phyloP scores from a whole-genome alignment of 495 filamentous ascomycete genomes.

The Penicillium atrosanguineum region DNA sequence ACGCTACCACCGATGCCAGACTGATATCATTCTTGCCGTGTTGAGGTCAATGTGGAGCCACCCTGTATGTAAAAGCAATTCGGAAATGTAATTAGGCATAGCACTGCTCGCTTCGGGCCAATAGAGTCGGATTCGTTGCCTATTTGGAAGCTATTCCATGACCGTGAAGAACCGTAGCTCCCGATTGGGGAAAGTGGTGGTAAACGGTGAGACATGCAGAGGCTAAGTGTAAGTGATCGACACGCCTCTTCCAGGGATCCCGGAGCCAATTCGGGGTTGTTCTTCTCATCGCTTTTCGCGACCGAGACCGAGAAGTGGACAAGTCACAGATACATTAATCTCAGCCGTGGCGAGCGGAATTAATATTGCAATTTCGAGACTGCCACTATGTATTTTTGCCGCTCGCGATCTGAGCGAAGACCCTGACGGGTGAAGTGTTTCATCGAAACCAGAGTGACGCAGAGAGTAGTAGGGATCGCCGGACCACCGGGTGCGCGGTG shows the following conservation, averaged over 20 bases:
- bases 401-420: constrained; percentile 1
- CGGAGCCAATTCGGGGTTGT: not conserved
- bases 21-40: constrained; percentile 10
- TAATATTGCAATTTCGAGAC: not conserved
- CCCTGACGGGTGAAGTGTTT: constrained; percentile 15
- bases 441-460: constrained; percentile 9
- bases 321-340: constrained; percentile 5
- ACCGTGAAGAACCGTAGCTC: constrained; percentile 5
- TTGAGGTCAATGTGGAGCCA: not conserved
- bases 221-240: constrained; percentile 12
- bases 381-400: not conserved
- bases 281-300: not conserved
- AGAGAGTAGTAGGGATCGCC: constrained; percentile 17
- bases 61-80: not conserved
- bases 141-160: not conserved
- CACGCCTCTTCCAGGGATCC: constrained; percentile 9
- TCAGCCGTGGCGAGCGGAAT: not conserved
- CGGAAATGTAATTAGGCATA: constrained; percentile 8
- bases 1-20: constrained; percentile 4
- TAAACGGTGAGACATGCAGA: constrained; percentile 14
- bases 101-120: constrained; percentile 1
- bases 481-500: not conserved
- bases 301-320: not conserved
- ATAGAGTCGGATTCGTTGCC: not conserved
- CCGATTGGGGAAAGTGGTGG: constrained; percentile 5